Evolutionary conservation across 108 stramenopile species (phyloP), one percentile per base, ranked within the genome.

Genomic region (Chaetoceros muelleri): DNA sequence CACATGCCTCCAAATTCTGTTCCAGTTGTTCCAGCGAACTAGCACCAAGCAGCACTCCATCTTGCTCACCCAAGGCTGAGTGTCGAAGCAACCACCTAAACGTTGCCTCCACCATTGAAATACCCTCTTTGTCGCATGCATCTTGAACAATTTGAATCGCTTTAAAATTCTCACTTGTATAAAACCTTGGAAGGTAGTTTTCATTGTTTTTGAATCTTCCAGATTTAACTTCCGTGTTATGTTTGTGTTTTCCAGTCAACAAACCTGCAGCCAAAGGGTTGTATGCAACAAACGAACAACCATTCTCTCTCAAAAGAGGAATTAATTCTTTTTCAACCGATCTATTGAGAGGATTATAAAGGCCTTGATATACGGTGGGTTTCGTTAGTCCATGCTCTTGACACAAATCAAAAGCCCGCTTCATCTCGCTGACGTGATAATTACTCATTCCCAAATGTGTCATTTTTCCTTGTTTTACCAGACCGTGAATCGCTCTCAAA

Each of bases 341-440:
- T n/a, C 96, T 80, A 60, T 93, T 97, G 10, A 97, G 57, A 7
- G 92, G 91, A 81, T 95, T 97, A 75, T 94, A 95, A 21, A 97
- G 65, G 24, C 96, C 96, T 70, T 97, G 96, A 67, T 96, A 96
- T 5, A 94, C 86, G 0, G 76, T 70, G 18, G 95, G 95, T 25
- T 73, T 72, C 24, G 81, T 72, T 52, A 88, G 62, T 20, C 75
- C 70, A 51, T 95, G 72, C 52, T 82, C 65, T 19, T 67, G 31
- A 57, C 90, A 93, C 10, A 95, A 55, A 23, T 65, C 58, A 73
- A 90, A 86, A 2, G 84, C 85, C 19, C 86, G 73, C 19, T 82
- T 60, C 23, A 94, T 76, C 70, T 94, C 92, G n/a, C 57, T 64
- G 10, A 67, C 76, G 50, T 90, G 84, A 61, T 85, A 94, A 45